Evolutionary conservation across 2,329 filamentous ascomycete genomes (phyloP), one percentile per base, ranked within the genome.

Genomic region (Alternaria postmessia): DNA sequence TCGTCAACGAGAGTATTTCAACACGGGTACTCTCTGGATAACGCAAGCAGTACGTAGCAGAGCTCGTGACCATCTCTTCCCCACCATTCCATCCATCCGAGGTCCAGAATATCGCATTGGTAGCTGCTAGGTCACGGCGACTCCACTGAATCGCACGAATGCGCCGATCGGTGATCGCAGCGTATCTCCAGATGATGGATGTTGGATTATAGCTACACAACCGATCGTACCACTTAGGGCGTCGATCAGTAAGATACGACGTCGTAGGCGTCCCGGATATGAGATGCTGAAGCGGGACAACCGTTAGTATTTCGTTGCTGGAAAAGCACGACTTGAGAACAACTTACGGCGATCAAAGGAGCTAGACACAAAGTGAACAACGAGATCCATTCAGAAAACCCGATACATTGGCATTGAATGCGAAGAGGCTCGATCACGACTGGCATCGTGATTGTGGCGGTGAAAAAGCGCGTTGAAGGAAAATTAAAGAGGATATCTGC

Each of bases 121-220:
- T 72, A 5, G 76, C 73, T 3, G 74, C 75, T 49, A 78, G 59
- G 24, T 75, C 69, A 7, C 49, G 28, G 1, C 44, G 38, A 34
- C 52, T 69, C 78, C 77, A 80, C 0, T 43, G 24, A 2, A 54
- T 68, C 3, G 74, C 66, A 8, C 77, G 67, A 9, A 78, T 61
- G 11, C 77, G 72, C 4, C 78, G 68, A 54, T 79, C 77, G 0
- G 68, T 42, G 46, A 79, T 78, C 18, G 71, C 71, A 8, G 72
- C 72, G 56, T 81, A 79, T 0, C 76, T 73, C 74, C 77, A 80
- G 16, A 79, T 34, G 11, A 80, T 79, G 0, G 78, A 75, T 4
- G 75, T 79, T 0, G 78, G 77, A 55, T 79, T 80, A 46, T 72
- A 79, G 41, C 67, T 67, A 14, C 65, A 64, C 1, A 79, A 36